These are phyloP conservation scores for Ogataea nakhonphanomensis DNA, from an alignment of 805 yeast species.

Conservation along the genomic window DNA sequence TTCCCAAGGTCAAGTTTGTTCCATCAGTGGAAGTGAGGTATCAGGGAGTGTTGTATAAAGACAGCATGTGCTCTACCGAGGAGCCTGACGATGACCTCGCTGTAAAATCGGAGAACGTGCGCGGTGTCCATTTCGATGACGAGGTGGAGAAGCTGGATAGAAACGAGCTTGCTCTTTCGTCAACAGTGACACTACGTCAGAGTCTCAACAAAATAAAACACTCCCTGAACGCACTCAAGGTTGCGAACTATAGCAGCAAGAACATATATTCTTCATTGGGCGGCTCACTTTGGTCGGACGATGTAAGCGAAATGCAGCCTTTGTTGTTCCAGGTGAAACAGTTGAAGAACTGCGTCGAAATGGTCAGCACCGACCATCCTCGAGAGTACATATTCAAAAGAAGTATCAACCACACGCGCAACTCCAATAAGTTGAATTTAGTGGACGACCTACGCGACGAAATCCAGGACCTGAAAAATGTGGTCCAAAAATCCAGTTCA, in stretches of 20 bases:
- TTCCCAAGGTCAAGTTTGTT: conserved; percentile 30
- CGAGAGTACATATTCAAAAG: conserved; percentile 31
- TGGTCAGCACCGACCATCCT: conserved; percentile 34
- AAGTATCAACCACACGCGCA: conserved; percentile 20
- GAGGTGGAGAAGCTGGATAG: conserved; percentile 14
- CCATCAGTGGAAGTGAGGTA: conserved; percentile 43
- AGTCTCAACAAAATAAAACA: conserved; percentile 31
- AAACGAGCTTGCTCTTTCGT: conserved; percentile 10
- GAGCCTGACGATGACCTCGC: conserved; percentile 17
- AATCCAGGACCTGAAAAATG: conserved; percentile 17
- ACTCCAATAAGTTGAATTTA: conserved; percentile 20
- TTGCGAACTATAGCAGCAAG: conserved; percentile 24
- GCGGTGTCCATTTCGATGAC: conserved; percentile 27
- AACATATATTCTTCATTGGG: conserved; percentile 12
- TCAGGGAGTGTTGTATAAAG: conserved; percentile 36
- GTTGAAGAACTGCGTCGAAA: conserved; percentile 30
- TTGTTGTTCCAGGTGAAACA: conserved; percentile 33
- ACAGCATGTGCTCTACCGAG: conserved; percentile 31
- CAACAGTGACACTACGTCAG: conserved; percentile 18
- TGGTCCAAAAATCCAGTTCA: conserved; percentile 6
- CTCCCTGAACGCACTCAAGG: conserved; percentile 26
- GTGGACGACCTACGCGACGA: conserved; percentile 29
- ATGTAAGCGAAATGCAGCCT: conserved; percentile 36
- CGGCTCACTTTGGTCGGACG: conserved; percentile 12
- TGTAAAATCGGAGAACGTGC: conserved; percentile 7